phyloP scores from a whole-genome alignment of 2,329 filamentous ascomycete species.

The Bipolaris victoriae region DNA sequence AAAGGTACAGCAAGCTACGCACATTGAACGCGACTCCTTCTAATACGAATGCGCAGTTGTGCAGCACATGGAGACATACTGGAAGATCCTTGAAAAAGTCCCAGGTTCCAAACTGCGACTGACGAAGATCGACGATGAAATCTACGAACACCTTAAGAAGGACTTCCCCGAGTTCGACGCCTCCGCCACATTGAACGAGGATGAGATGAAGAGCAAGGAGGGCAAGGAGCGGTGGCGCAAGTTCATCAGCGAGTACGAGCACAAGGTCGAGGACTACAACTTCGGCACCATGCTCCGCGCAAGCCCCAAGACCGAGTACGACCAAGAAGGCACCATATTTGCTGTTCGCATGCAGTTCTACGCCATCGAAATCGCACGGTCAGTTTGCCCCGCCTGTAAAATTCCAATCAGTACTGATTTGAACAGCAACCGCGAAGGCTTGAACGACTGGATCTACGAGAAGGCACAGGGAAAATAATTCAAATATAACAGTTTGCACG shows the following conservation, averaged over 20 bases:
- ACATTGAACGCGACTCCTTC: neutral
- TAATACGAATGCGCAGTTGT: slow-evolving; percentile 64
- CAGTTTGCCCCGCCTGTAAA: slow-evolving; percentile 32
- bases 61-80: slow-evolving; percentile 96
- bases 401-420: slow-evolving; percentile 23
- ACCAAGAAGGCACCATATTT: slow-evolving; percentile 88
- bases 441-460: slow-evolving; percentile 98
- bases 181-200: slow-evolving; percentile 79
- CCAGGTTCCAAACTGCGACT: slow-evolving; percentile 87
- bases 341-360: slow-evolving; percentile 85
- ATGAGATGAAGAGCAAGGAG: slow-evolving; percentile 95
- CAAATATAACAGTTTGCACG: neutral
- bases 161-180: slow-evolving; percentile 95
- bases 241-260: slow-evolving; percentile 93
- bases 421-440: slow-evolving; percentile 75
- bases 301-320: slow-evolving; percentile 82
- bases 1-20: slow-evolving; percentile 66
- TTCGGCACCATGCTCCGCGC: slow-evolving; percentile 92
- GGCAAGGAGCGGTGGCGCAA: slow-evolving; percentile 95
- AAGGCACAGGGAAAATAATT: slow-evolving; percentile 63
- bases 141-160: slow-evolving; percentile 82
- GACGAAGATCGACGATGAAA: slow-evolving; percentile 94
- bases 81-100: slow-evolving; percentile 90
- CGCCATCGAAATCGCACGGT: slow-evolving; percentile 76
- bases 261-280: slow-evolving; percentile 95